A percentile compares a stretch with the other conserved stretches of the same genome.
Evolutionary conservation across 306 rosid genomes (phyloP).

Genomic region (Cicer arietinum): DNA sequence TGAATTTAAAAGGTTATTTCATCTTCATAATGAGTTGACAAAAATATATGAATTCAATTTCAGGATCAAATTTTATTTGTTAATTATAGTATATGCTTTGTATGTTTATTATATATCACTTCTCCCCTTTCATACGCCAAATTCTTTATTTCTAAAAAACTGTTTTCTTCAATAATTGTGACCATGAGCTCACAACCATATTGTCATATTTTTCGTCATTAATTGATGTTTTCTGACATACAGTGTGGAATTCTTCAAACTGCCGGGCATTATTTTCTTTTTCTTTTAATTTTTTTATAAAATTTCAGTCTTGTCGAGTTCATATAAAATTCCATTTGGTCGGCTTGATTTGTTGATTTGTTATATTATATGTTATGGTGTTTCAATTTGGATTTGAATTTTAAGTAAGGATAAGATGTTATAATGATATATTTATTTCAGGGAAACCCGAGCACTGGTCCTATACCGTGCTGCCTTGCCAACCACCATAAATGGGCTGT

Average conservation of each 20-base stretch:
- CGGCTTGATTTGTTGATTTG: constrained; percentile 40
- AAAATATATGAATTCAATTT: background rate
- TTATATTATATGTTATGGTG: constrained; percentile 37
- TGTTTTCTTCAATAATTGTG: constrained; percentile 29
- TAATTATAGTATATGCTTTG: background rate
- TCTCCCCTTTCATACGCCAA: background rate
- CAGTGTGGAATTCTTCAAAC: constrained; percentile 5
- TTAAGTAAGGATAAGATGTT: constrained; percentile 59
- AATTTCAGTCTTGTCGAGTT: background rate
- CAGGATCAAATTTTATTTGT: background rate
- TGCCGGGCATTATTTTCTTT: constrained; percentile 20
- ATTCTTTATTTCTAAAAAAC: constrained; percentile 13
- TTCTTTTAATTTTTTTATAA: background rate
- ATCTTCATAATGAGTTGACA: constrained; percentile 4
- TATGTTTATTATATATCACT: constrained; percentile 18
- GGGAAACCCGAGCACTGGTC: constrained; percentile 53
- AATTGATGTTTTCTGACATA: constrained; percentile 36
- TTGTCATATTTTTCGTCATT: constrained; percentile 5
- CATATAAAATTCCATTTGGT: background rate
- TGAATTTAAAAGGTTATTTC: constrained; percentile 2
- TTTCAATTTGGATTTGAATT: constrained; percentile 48
- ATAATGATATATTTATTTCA: constrained; percentile 57
- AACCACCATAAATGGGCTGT: constrained; percentile 87
- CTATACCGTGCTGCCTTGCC: constrained; percentile 47
- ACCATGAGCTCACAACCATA: constrained; percentile 12